Conservation (phyloP, 768 basidiomycete species). For the Ephemerocybe angulata region DNA sequence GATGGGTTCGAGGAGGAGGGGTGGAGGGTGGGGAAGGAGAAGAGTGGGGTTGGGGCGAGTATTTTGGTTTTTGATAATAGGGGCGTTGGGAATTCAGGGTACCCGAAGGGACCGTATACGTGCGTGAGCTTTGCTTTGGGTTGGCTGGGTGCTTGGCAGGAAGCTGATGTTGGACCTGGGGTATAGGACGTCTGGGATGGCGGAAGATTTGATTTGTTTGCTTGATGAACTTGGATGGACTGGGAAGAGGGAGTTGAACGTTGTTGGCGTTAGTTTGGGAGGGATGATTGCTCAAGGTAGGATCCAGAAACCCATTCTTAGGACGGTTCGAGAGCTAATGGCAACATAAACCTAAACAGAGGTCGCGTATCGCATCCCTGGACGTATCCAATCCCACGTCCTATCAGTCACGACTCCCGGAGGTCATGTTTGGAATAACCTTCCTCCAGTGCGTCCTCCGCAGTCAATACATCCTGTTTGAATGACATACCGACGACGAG, state of each 20-base stretch:
- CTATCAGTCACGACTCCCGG: slow-evolving; percentile 72
- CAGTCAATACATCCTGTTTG: background rate
- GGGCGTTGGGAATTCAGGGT: slow-evolving; percentile 72
- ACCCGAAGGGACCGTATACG: slow-evolving; percentile 75
- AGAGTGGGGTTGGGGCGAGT: slow-evolving; percentile 40
- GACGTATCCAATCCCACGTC: slow-evolving; percentile 63
- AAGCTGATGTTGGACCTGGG: too few species aligned
- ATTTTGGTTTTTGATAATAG: slow-evolving; percentile 81
- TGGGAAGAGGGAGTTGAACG: slow-evolving; percentile 52
- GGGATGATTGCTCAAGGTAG: slow-evolving; percentile 83
- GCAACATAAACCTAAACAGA: slow-evolving; percentile 39
- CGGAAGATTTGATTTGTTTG: slow-evolving; percentile 64
- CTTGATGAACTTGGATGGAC: slow-evolving; percentile 75
- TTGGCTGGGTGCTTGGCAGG: too few species aligned
- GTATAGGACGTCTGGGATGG: slow-evolving; percentile 76
- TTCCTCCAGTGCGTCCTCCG: slow-evolving; percentile 56
- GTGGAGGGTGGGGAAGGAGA: slow-evolving; percentile 15
- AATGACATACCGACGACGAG: background rate
- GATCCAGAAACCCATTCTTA: background rate
- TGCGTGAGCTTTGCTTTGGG: too few species aligned
- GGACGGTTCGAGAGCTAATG: background rate
- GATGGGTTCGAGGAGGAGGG: slow-evolving; percentile 17
- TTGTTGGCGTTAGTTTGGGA: slow-evolving; percentile 74
- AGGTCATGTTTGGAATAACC: slow-evolving; percentile 50
- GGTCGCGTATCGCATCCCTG: slow-evolving; percentile 60